phyloP scores from a whole-genome alignment of 2,329 filamentous ascomycete species.

The Ceratocystis variospora region DNA sequence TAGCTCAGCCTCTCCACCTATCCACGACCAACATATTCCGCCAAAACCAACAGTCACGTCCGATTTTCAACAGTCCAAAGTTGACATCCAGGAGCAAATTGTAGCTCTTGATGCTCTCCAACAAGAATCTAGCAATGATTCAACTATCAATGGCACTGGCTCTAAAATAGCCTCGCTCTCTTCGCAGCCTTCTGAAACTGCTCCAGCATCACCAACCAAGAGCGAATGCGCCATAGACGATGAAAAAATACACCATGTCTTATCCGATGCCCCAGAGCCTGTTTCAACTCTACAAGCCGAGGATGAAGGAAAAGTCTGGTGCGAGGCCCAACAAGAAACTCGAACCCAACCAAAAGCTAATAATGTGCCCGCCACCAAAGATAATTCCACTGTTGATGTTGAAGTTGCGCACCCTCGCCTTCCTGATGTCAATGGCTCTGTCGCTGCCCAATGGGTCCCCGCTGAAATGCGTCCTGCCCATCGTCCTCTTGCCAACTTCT shows the following conservation, averaged over 20 bases:
- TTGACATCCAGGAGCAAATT: not conserved
- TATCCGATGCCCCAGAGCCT: not conserved
- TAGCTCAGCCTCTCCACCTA: constrained; percentile 24
- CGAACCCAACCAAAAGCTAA: constrained; percentile 29
- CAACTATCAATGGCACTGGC: constrained; percentile 42
- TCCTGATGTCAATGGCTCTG: constrained; percentile 32
- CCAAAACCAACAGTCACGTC: not conserved
- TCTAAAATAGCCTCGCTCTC: not conserved
- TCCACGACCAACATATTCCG: constrained; percentile 28
- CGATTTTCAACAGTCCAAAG: not conserved
- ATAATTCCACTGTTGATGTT: not conserved
- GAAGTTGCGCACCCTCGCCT: constrained; percentile 25
- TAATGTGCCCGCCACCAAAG: constrained; percentile 25
- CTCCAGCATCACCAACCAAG: not conserved
- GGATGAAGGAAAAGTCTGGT: not conserved
- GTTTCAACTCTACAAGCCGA: not conserved
- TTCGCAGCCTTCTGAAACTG: not conserved
- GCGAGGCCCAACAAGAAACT: not conserved
- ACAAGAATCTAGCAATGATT: constrained; percentile 34
- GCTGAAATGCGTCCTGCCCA: constrained; percentile 65
- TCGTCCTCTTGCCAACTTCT: constrained; percentile 49
- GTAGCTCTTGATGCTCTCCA: not conserved
- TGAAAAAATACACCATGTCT: not conserved
- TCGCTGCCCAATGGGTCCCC: constrained; percentile 63
- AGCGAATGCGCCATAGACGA: not conserved